Conservation (phyloP, 441 rosid species). For the Sinapis alba region DNA sequence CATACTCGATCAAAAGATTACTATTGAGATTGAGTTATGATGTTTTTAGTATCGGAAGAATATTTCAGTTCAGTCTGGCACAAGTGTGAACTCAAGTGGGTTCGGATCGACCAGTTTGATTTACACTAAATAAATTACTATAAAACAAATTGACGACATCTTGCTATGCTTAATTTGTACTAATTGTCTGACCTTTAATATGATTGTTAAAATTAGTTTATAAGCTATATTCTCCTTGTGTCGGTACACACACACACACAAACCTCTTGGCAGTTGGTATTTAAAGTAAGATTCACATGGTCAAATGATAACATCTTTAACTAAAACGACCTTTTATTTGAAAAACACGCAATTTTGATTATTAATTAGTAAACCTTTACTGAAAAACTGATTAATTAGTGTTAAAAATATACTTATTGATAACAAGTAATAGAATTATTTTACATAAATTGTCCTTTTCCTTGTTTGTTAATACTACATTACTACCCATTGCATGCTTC, state of each 20-base stretch:
- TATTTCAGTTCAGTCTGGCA: slow-evolving; percentile 1
- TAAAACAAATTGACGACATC: neutral
- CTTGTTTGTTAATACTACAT: slow-evolving; percentile 10
- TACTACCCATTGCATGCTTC: slow-evolving; percentile 30
- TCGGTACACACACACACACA: slow-evolving; percentile 33
- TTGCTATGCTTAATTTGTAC: slow-evolving; percentile 11
- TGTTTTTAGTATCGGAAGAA: neutral
- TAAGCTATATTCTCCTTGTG: slow-evolving; percentile 22
- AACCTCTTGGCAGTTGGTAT: slow-evolving; percentile 36
- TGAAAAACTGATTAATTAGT: neutral
- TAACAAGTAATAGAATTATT: neutral
- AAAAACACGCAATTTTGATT: slow-evolving; percentile 20
- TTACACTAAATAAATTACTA: slow-evolving; percentile 4
- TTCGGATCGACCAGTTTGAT: slow-evolving; percentile 8
- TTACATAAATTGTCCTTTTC: slow-evolving; percentile 17
- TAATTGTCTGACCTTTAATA: neutral
- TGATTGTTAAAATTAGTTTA: neutral
- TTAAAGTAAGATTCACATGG: slow-evolving; percentile 36
- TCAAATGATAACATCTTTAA: slow-evolving; percentile 39
- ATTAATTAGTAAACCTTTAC: slow-evolving; percentile 1
- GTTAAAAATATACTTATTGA: slow-evolving; percentile 1
- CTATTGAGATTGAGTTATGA: neutral
- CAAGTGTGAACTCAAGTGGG: slow-evolving; percentile 16
- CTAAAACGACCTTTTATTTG: slow-evolving; percentile 16
- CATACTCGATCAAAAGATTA: neutral